Conservation (phyloP, 2,329 filamentous ascomycete genomes). For the Colletotrichum brevisporum region DNA sequence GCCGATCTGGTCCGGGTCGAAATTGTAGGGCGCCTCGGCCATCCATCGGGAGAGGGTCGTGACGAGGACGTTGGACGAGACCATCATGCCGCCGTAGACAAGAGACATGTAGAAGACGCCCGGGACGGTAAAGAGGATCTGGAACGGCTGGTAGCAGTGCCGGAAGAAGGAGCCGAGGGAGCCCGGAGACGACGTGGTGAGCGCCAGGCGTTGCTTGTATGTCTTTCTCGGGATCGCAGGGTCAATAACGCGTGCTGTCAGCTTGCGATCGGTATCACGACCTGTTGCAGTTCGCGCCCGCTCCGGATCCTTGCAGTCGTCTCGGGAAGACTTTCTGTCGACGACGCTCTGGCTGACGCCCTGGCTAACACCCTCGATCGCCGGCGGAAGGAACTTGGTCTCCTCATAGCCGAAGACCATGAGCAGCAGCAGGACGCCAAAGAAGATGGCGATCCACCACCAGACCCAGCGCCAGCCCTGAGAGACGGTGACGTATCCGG, state of each 20-base stretch:
- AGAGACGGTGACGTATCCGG: conserved; percentile 51
- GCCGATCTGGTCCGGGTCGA: conserved; percentile 53
- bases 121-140: conserved; percentile 54
- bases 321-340: background rate
- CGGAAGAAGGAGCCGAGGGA: conserved; percentile 44
- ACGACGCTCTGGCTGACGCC: no score
- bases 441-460: conserved; percentile 61
- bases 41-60: conserved; percentile 7
- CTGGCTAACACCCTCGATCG: background rate
- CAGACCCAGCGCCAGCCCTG: conserved; percentile 65
- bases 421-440: conserved; percentile 53
- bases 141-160: conserved; percentile 53
- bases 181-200: background rate
- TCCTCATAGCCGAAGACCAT: conserved; percentile 56
- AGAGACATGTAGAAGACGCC: conserved; percentile 54
- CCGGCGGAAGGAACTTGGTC: background rate
- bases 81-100: conserved; percentile 53
- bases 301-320: background rate
- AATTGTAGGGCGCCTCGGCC: conserved; percentile 55
- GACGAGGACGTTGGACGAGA: conserved; percentile 54
- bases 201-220: background rate
- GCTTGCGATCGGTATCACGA: background rate
- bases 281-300: background rate
- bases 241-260: background rate
- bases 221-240: background rate